Conservation (phyloP, 495 filamentous ascomycete genomes). For the Hyaloscypha finlandica region DNA sequence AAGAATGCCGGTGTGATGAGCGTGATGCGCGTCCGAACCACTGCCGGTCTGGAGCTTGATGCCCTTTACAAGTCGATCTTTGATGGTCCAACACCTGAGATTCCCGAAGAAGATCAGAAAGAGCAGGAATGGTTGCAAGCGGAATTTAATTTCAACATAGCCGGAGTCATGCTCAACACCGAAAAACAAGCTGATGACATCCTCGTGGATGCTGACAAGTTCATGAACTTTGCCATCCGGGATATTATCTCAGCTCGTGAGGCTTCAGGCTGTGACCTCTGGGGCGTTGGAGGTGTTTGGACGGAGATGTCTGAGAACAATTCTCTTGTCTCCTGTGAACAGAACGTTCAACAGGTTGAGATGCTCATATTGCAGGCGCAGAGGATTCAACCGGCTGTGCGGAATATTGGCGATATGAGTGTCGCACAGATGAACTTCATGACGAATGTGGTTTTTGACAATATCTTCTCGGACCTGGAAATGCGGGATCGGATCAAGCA, state of each 20-base stretch:
- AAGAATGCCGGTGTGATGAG: conserved; percentile 33
- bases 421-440: conserved; percentile 43
- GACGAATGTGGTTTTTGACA: conserved; percentile 49
- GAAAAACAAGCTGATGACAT: conserved; percentile 34
- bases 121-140: conserved; percentile 36
- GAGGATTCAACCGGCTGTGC: conserved; percentile 34
- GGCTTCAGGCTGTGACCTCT: conserved; percentile 36
- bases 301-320: conserved; percentile 45
- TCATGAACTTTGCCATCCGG: conserved; percentile 16
- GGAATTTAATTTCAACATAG: conserved; percentile 28
- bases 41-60: conserved; percentile 42
- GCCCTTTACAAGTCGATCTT: conserved; percentile 46
- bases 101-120: conserved; percentile 48
- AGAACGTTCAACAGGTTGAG: conserved; percentile 38
- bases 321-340: conserved; percentile 38
- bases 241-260: conserved; percentile 32
- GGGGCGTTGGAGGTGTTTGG: conserved; percentile 32
- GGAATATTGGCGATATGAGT: conserved; percentile 24
- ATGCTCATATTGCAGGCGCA: conserved; percentile 36
- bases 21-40: conserved; percentile 33
- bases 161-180: conserved; percentile 32
- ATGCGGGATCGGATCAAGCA: conserved; percentile 49
- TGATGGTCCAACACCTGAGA: conserved; percentile 45
- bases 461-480: conserved; percentile 47
- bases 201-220: conserved; percentile 18